A percentile compares a stretch with the other conserved stretches of the same genome.
These are phyloP conservation scores for Pleurotus tuber-regium DNA, from an alignment of 768 basidiomycete species.

Conservation along the genomic window DNA sequence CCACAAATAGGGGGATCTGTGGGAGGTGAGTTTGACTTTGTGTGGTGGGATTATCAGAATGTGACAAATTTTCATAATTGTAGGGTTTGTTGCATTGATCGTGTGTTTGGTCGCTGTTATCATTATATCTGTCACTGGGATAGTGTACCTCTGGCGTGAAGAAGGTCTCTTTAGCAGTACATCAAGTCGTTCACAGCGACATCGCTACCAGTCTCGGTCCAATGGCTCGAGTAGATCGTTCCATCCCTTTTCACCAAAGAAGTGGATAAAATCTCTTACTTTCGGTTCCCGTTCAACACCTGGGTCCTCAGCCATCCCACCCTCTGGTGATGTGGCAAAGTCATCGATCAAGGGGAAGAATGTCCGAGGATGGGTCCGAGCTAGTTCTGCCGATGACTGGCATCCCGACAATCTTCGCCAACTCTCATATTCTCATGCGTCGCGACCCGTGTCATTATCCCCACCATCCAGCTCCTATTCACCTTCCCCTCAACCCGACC, in stretches of 20 bases:
- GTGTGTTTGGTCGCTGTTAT: constrained; percentile 7
- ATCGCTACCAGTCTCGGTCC: too few relatives aligned
- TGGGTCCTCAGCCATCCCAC: background rate
- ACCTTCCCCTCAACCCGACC: background rate
- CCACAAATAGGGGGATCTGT: constrained; percentile 6
- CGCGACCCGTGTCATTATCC: constrained; percentile 1
- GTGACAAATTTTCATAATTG: background rate
- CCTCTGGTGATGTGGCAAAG: background rate
- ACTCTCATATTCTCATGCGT: constrained; percentile 1
- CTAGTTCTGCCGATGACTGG: background rate
- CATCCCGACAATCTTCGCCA: constrained; percentile 3
- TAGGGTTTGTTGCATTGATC: constrained; percentile 4
- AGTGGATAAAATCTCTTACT: background rate
- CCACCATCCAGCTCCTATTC: background rate
- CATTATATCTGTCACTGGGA: background rate
- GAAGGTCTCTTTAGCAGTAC: background rate
- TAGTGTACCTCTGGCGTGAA: constrained; percentile 3
- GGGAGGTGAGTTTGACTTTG: constrained; percentile 5
- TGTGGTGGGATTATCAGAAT: too few relatives aligned
- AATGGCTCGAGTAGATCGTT: background rate
- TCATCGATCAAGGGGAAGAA: background rate
- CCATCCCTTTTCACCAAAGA: background rate
- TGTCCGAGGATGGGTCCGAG: constrained; percentile 3
- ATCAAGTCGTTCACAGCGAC: too few relatives aligned
- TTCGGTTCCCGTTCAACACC: background rate